Base-by-base conservation (phyloP, 2,329 filamentous ascomycete species). In the Apiospora malaysiana region DNA sequence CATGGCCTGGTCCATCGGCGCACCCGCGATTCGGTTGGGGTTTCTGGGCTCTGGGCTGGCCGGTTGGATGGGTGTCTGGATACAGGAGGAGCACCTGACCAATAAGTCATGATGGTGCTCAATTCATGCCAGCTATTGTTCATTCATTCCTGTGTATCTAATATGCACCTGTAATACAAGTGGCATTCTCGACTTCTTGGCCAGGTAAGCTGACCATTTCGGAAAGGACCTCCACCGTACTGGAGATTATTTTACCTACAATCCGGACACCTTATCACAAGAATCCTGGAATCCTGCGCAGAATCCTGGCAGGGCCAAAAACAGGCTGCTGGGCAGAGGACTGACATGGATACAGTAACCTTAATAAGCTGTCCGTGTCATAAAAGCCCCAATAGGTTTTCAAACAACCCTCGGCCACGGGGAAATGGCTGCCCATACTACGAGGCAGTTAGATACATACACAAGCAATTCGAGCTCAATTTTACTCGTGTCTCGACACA, bases 401-500 rank as follows among this genome's bases (percentile, higher is more conserved):
- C 27, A 59, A 63, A 63, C 56, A 63, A 4, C 56, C 8, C 56
- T 63, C 32, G 37, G 21, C 32, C 49, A 21, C 10, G 10, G 18
- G 49, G 27, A 63, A 63, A 63, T 32, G 56, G 27, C 27, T 32
- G 56, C 51, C 32, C 40, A 63, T 40, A 37, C 56, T n/a, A n/a
- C 51, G 51, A 59, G 51, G 49, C 49, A 59, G 51, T 25, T 25
- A 59, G 16, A 59, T 21, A 63, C 56, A 63, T 23, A 63, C 56
- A 63, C 14, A 40, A 63, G 56, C 56, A 63, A 40, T 40, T 40
- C 32, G 56, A 40, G 27, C 56, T 63, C 32, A 63, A 63, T 63
- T 63, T 63, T 63, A 63, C 56, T 63, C 32, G 56, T 63, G 56
- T 63, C 56, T 63, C 56, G 56, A 63, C 56, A 63, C n/a, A 63